Evolutionary conservation across 2,329 filamentous ascomycete genomes (phyloP).

Genomic region (Calonectria leucothoes): DNA sequence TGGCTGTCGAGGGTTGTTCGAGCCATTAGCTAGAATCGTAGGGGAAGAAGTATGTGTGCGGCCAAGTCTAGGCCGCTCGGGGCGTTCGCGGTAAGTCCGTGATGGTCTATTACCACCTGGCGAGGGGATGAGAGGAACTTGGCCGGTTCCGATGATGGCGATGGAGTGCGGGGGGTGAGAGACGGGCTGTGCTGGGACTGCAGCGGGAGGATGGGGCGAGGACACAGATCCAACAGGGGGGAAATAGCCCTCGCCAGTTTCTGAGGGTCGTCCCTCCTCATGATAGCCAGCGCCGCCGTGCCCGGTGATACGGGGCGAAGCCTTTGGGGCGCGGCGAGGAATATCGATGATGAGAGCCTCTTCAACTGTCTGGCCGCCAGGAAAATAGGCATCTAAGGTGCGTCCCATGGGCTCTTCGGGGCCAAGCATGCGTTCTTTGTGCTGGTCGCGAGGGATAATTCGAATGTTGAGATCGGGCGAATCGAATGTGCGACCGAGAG

Average conservation of each 20-base stretch:
- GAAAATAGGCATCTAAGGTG: slow-evolving; percentile 84
- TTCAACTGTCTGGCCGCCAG: slow-evolving; percentile 86
- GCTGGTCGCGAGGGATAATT: slow-evolving; percentile 77
- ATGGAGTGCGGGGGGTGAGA: slow-evolving; percentile 71
- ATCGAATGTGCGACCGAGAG: slow-evolving; percentile 88
- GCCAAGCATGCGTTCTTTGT: slow-evolving; percentile 76
- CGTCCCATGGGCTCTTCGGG: slow-evolving; percentile 87
- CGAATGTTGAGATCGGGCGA: slow-evolving; percentile 88
- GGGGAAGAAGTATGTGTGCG: slow-evolving; percentile 87
- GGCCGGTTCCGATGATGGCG: slow-evolving; percentile 82
- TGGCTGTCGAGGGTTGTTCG: slow-evolving; percentile 55
- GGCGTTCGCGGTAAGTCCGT: slow-evolving; percentile 67
- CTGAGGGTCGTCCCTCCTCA: slow-evolving; percentile 74
- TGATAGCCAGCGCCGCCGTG: slow-evolving; percentile 60
- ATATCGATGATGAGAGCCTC: slow-evolving; percentile 94
- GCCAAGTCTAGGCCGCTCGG: slow-evolving; percentile 69
- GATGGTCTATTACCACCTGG: slow-evolving; percentile 73
- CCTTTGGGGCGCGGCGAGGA: slow-evolving; percentile 81
- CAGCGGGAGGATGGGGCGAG: slow-evolving; percentile 54
- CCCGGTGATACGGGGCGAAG: slow-evolving; percentile 67
- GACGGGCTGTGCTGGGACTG: slow-evolving; percentile 51
- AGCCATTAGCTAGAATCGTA: slow-evolving; percentile 68
- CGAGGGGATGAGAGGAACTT: slow-evolving; percentile 83
- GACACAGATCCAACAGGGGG: slow-evolving; percentile 70
- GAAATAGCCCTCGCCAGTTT: slow-evolving; percentile 85